Conservation (phyloP, 768 basidiomycete genomes). For the Lentinus brumalis region DNA sequence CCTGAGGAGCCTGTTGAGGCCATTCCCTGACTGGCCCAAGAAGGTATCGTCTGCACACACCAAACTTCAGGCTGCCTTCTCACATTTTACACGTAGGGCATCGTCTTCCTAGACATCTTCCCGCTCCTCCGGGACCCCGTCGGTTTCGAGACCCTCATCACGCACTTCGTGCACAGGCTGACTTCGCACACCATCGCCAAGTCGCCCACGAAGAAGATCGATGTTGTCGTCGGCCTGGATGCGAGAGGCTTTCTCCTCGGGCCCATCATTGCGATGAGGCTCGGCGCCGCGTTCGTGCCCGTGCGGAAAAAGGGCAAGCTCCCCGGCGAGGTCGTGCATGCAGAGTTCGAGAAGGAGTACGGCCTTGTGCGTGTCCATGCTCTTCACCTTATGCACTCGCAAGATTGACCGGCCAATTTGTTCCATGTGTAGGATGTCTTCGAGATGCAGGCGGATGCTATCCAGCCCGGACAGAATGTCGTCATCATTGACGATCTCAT, state of each 20-base stretch:
- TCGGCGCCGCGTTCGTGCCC: conserved; percentile 94
- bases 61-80: neutral
- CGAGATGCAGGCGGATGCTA: conserved; percentile 90
- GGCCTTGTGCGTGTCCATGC: conserved; percentile 58
- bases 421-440: conserved; percentile 71
- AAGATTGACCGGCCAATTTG: neutral
- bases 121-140: conserved; percentile 86
- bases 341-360: conserved; percentile 90
- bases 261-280: conserved; percentile 84
- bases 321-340: conserved; percentile 80
- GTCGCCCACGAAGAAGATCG: conserved; percentile 67
- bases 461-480: conserved; percentile 80
- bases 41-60: conserved; percentile 53
- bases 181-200: conserved; percentile 73
- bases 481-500: conserved; percentile 94
- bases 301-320: conserved; percentile 94
- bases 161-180: conserved; percentile 84
- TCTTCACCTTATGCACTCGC: neutral
- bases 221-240: conserved; percentile 93
- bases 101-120: conserved; percentile 93
- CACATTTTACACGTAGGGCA: conserved; percentile 53
- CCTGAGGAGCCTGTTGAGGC: conserved; percentile 59
- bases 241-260: conserved; percentile 96
- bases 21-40: conserved; percentile 84
- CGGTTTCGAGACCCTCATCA: conserved; percentile 88